Base-by-base conservation (phyloP, 305 asterid genomes). In the Euphrasia arctica region DNA sequence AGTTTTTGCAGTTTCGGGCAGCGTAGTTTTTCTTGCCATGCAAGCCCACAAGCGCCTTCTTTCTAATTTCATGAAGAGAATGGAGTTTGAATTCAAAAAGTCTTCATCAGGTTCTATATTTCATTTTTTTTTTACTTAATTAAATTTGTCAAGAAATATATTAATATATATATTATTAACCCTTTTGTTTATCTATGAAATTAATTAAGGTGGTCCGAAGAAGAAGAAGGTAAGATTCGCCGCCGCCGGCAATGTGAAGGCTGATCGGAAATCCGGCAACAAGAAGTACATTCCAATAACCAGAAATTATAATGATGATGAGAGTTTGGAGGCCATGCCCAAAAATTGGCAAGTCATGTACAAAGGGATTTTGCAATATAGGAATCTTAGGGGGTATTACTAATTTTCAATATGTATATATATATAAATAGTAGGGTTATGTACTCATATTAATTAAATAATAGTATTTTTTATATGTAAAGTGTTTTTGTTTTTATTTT, bases 1-100 rank as follows among this genome's bases (percentile, higher is more conserved):
- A 5, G 97, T 88, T 78, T 39, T 84, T 64, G 96, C 91, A 36
- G 97, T 86, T 57, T 90, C 97, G 0, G 95, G 91, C 6, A 88
- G 93, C 80, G 97, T 90, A 0, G 93, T 75, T 36, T 74, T 91
- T 49, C 79, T 91, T n/a, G 88, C 97, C 74, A 75, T 86, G 71
- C 95, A 83, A 69, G 81, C 74, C 5, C 96, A 91, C 69, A 83
- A 91, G 34, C 95, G 88, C 65, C 87, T 88, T 42, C 88, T 86
- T 62, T 83, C 95, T 62, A 76, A 83, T 77, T 88, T 91, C 82
- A 81, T 91, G 85, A 80, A 86, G 72, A 71, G 85, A 64, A 77
- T 86, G 81, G 95, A 88, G 76, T 70, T 65, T 43, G 86, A 88
- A 70, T 67, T 91, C 36, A 66, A 28, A 2, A 54, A 68, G 67